Evolutionary conservation across 176 grass and related monocot species (phyloP).

Genomic region (Otatea glauca): DNA sequence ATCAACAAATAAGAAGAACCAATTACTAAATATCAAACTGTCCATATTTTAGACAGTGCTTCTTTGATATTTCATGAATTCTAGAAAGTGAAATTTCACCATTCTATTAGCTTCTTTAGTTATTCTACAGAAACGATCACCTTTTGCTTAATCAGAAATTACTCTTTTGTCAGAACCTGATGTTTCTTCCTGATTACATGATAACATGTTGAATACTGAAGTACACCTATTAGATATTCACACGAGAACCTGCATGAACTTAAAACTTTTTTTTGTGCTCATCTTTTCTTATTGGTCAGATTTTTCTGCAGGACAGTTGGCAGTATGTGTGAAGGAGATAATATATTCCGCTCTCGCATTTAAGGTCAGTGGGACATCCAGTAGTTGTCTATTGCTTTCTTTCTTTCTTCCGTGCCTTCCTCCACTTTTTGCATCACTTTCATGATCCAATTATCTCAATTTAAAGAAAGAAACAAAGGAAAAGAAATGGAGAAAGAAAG

Average conservation of each 20-base stretch:
- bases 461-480: slow-evolving; percentile 53
- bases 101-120: background rate
- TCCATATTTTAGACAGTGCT: background rate
- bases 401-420: slow-evolving; percentile 45
- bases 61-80: background rate
- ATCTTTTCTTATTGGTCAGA: slow-evolving; percentile 40
- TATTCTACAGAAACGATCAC: background rate
- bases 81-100: background rate
- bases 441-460: slow-evolving; percentile 57
- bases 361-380: slow-evolving; percentile 59
- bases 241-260: slow-evolving; percentile 22
- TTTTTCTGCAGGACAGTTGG: slow-evolving; percentile 51
- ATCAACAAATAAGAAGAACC: background rate
- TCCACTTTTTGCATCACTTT: slow-evolving; percentile 67
- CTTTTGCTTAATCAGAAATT: slow-evolving; percentile 25
- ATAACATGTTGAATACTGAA: background rate
- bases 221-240: slow-evolving; percentile 32
- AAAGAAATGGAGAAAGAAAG: slow-evolving; percentile 25
- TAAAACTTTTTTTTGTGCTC: slow-evolving; percentile 24
- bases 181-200: slow-evolving; percentile 3
- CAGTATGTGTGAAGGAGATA: slow-evolving; percentile 46
- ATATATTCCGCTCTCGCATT: slow-evolving; percentile 45
- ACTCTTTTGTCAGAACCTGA: slow-evolving; percentile 26
- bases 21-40: background rate
- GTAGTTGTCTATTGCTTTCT: slow-evolving; percentile 56